Conservation (phyloP, 1,284 basidiomycete genomes). For the Porodaedalea pini region DNA sequence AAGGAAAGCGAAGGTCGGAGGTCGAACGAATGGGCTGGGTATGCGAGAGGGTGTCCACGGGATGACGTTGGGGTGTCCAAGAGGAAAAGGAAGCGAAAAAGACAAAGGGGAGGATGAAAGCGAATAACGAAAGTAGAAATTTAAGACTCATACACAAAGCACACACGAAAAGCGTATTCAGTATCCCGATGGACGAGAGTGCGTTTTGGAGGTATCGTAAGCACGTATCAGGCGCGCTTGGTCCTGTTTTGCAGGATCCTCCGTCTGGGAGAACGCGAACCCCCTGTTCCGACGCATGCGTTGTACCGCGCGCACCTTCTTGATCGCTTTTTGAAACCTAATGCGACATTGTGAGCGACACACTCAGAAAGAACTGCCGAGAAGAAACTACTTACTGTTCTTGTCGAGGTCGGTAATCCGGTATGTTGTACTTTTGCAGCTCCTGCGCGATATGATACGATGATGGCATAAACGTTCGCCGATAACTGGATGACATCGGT, state of each 20-base stretch:
- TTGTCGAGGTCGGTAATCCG: conserved; percentile 95
- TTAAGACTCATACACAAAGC: not conserved
- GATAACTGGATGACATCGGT: conserved; percentile 56
- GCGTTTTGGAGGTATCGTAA: conserved; percentile 82
- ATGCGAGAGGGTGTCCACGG: not conserved
- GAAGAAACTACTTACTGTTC: conserved; percentile 70
- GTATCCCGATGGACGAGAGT: conserved; percentile 69
- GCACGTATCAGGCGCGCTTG: conserved; percentile 84
- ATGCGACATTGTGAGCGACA: conserved; percentile 10
- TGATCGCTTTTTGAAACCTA: conserved; percentile 96
- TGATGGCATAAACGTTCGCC: conserved; percentile 84
- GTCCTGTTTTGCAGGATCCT: conserved; percentile 77
- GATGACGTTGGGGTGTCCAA: not conserved
- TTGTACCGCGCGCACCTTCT: conserved; percentile 94
- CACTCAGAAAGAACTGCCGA: conserved; percentile 13
- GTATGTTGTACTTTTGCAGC: conserved; percentile 94
- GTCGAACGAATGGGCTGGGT: not conserved
- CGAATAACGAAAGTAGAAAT: not conserved
- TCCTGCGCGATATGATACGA: conserved; percentile 98
- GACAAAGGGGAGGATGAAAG: not conserved
- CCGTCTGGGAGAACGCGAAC: conserved; percentile 95
- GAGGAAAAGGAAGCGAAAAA: not conserved
- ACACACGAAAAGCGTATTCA: conserved; percentile 30
- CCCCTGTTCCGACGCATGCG: conserved; percentile 91
- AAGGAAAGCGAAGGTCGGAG: not conserved